Evolutionary conservation across 768 basidiomycete genomes (phyloP).

Genomic region (Mycena indigotica): DNA sequence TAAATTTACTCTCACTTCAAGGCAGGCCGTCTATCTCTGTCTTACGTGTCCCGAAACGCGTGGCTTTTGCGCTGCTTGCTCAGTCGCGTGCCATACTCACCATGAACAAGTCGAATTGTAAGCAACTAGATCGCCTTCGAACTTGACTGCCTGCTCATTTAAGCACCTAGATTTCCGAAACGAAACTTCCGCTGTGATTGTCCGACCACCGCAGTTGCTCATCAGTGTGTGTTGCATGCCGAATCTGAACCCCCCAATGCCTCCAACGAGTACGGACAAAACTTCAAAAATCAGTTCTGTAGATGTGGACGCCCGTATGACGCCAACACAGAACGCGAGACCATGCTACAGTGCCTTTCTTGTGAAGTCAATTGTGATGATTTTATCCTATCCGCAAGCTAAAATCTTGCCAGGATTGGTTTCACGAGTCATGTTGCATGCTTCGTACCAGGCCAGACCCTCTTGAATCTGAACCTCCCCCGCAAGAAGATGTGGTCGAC

Average conservation of each 20-base stretch:
- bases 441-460: slow-evolving; percentile 62
- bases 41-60: slow-evolving; percentile 66
- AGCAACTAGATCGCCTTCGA: slow-evolving; percentile 19
- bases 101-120: slow-evolving; percentile 84
- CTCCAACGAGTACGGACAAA: slow-evolving; percentile 69
- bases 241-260: slow-evolving; percentile 55
- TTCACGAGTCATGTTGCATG: slow-evolving; percentile 87
- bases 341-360: slow-evolving; percentile 85
- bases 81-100: slow-evolving; percentile 82
- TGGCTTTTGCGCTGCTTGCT: slow-evolving; percentile 82
- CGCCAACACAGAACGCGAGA: slow-evolving; percentile 70
- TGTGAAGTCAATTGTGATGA: slow-evolving; percentile 69
- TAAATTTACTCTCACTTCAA: slow-evolving; percentile 28
- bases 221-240: slow-evolving; percentile 65
- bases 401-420: slow-evolving; percentile 69
- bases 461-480: slow-evolving; percentile 21
- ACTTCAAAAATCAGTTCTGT: slow-evolving; percentile 74
- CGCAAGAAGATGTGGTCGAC: slow-evolving; percentile 34
- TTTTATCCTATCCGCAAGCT: slow-evolving; percentile 5
- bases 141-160: slow-evolving; percentile 4
- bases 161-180: slow-evolving; percentile 65
- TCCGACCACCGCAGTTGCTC: slow-evolving; percentile 64
- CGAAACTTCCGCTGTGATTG: slow-evolving; percentile 84
- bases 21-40: slow-evolving; percentile 84
- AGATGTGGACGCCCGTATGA: slow-evolving; percentile 75